Evolutionary conservation across 1,284 basidiomycete genomes (phyloP), one percentile per base, ranked within the genome.

Genomic region (Bondarzewia mesenterica): DNA sequence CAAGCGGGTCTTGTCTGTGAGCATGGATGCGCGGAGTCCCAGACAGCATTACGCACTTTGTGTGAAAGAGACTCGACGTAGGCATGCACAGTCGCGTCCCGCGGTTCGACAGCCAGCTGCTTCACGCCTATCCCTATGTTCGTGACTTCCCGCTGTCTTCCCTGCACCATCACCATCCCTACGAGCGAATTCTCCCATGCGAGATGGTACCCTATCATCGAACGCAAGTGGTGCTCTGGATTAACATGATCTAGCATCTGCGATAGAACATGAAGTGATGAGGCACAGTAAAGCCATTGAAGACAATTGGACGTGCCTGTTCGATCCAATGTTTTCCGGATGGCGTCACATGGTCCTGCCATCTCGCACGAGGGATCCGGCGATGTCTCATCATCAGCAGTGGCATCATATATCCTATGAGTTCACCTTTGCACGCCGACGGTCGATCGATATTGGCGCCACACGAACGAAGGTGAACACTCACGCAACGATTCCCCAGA

Each of bases 311-410:
- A 66, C 73, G 47, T 50, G 84, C 83, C 72, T 85, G 83, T 55
- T 88, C 84, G 50, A 89, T 89, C 80, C 82, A 88, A 54, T 84
- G 85, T 55, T 89, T 89, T 36, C 84, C 84, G 32, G 69, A 74
- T 1, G 72, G 58, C 0, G 76, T 82, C 25, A 70, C 63, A 50
- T 74, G 72, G 53, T 88, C 83, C 48, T 72, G 69, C 86, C 86
- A 89, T 53, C 81, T 80, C 16, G 77, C 66, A 16, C 85, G 73
- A 3, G 86, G 83, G 61, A 89, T 84, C 23, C 85, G 77, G 51
- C 85, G 72, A 62, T 89, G 86, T 15, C 85, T 70, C 85, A 89
- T 89, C 83, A 89, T 88, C 54, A 89, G 77, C 14, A 87, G 69
- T 0, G 86, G 85, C n/a, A 89, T 68, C 68, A 88, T 80, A 52